These are phyloP conservation scores for Gloeopeniophorella convolvens DNA, from an alignment of 768 basidiomycete species.

Conservation along the genomic window DNA sequence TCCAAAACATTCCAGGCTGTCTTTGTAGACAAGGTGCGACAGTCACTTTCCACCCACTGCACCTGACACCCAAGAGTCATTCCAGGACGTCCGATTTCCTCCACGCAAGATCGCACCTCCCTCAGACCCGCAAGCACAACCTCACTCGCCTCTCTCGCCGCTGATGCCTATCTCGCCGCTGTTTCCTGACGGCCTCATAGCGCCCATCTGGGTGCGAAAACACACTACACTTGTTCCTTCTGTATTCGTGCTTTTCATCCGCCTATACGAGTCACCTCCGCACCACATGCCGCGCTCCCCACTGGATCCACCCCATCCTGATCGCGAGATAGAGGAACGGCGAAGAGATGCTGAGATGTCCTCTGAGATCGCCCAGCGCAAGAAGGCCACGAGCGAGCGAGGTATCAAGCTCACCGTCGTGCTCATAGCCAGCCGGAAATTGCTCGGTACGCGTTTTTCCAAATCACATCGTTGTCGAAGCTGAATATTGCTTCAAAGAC, in stretches of 20 bases:
- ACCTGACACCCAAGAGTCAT: neutral
- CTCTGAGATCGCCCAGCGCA: slow-evolving; percentile 70
- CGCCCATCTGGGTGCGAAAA: slow-evolving; percentile 97
- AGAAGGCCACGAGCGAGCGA: slow-evolving; percentile 74
- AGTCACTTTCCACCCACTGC: neutral
- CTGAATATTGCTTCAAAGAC: slow-evolving; percentile 40
- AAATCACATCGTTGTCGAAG: neutral
- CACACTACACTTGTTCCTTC: slow-evolving; percentile 88
- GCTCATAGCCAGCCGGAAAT: slow-evolving; percentile 77
- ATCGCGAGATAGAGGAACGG: slow-evolving; percentile 60
- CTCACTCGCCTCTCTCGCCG: slow-evolving; percentile 92
- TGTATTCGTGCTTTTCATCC: slow-evolving; percentile 87
- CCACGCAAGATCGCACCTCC: slow-evolving; percentile 66
- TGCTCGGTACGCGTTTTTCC: slow-evolving; percentile 59
- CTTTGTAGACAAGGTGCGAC: slow-evolving; percentile 67
- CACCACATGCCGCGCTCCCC: slow-evolving; percentile 40
- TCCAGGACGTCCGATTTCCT: slow-evolving; percentile 70
- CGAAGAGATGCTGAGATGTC: slow-evolving; percentile 70
- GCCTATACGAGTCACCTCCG: slow-evolving; percentile 64
- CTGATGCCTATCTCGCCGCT: slow-evolving; percentile 83
- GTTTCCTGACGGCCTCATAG: slow-evolving; percentile 91
- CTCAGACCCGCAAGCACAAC: slow-evolving; percentile 45
- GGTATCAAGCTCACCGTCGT: slow-evolving; percentile 94
- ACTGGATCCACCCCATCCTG: slow-evolving; percentile 46
- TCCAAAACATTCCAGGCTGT: slow-evolving; percentile 72